Evolutionary conservation across 257 asterid genomes (phyloP), one percentile per base, ranked within the genome.

Genomic region (Solanum phureja): DNA sequence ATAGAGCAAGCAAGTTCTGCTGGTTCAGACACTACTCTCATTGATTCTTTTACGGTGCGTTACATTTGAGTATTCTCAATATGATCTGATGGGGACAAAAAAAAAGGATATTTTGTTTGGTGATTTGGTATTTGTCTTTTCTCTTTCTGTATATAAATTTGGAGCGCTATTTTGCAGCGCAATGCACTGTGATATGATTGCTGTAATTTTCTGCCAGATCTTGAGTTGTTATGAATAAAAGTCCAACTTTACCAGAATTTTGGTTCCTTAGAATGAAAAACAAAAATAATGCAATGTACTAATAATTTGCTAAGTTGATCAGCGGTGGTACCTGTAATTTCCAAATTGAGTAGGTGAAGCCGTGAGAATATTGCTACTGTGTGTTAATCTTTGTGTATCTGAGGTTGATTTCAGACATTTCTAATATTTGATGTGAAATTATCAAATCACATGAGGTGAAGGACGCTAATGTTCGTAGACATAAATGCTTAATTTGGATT

Each of bases 11-110:
- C 86, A 92, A 89, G 10, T 90, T 90, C 85, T 92, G 95, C 89
- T 94, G 98, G 98, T 94, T 69, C 87, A 91, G 95, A 18, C 98
- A 97, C 89, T 95, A 95, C 93, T 84, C 86, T 86, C 97, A 92
- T 86, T 94, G 94, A 95, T 4, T 21, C 10, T 29, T 44, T 13
- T 44, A 44, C 4, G 40, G 64, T 14, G 85, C 27, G 18, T 79
- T 16, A 27, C 85, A 27, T 79, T 44, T 44, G 40, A 44, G 27
- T 27, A 29, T 79, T 7, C 85, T 44, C 85, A 14, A 24, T 79
- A 79, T 79, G 85, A 79, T 34, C 64, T 44, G 16, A 79, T 79
- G 27, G 35, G 62, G 24, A 77, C 37, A 24, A 75, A 14, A 79
- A 77, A 24, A 46, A 27, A 8, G 66, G 66, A 19, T 44, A 27